phyloP scores from a whole-genome alignment of 192 early-diverging fungal species.

The Backusella macrospora region DNA sequence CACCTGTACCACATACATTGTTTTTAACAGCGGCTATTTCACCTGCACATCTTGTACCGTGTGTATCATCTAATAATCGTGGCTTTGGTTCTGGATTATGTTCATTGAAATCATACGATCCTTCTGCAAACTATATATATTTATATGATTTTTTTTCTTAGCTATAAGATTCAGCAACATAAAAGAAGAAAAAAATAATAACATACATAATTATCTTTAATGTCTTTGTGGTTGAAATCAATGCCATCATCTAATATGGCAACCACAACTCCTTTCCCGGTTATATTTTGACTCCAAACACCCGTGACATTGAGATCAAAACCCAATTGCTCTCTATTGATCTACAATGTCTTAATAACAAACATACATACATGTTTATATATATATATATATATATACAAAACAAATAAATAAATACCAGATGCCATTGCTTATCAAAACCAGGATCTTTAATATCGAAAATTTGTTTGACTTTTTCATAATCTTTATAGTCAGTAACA shows the following conservation, averaged over 20 bases:
- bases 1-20: constrained; percentile 90
- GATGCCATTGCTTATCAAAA: constrained; percentile 81
- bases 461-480: constrained; percentile 28
- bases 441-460: constrained; percentile 74
- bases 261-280: constrained; percentile 84
- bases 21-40: constrained; percentile 94
- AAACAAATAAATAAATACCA: constrained; percentile 49
- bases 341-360: constrained; percentile 16
- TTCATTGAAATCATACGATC: constrained; percentile 96
- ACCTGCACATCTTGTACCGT: constrained; percentile 97
- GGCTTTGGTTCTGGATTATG: constrained; percentile 77
- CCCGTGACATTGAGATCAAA: constrained; percentile 94
- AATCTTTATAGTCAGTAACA: not conserved
- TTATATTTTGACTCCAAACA: constrained; percentile 89
- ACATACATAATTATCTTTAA: constrained; percentile 87
- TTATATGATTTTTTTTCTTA: not conserved
- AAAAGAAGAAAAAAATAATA: too few species aligned
- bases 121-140: constrained; percentile 62
- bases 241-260: constrained; percentile 96
- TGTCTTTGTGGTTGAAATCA: constrained; percentile 82
- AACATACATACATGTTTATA: not conserved
- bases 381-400: not conserved
- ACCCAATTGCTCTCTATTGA: constrained; percentile 54
- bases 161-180: not conserved
- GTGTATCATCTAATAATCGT: constrained; percentile 74